phyloP scores from a whole-genome alignment of 768 basidiomycete species.

The Amanita brunnescens region DNA sequence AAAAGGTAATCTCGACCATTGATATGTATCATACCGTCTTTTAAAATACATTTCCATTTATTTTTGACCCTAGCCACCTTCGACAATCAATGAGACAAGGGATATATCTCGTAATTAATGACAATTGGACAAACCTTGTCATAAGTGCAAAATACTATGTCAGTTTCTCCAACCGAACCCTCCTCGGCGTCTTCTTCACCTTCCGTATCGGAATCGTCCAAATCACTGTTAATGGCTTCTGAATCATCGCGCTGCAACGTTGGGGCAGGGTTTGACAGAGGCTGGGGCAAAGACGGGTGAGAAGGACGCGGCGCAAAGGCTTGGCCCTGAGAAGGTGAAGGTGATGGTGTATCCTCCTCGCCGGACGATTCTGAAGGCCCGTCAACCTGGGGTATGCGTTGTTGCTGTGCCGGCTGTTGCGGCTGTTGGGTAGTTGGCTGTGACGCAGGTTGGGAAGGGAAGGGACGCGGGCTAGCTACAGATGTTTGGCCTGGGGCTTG shows the following conservation, averaged over 20 bases:
- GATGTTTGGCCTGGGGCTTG: slow-evolving; percentile 7
- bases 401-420: slow-evolving; percentile 7
- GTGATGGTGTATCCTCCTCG: slow-evolving; percentile 53
- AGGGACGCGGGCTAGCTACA: slow-evolving; percentile 9
- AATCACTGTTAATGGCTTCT: slow-evolving; percentile 92
- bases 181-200: slow-evolving; percentile 79
- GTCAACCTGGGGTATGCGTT: slow-evolving; percentile 69
- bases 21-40: slow-evolving; percentile 96
- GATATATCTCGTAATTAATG: background rate
- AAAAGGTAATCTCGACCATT: slow-evolving; percentile 98
- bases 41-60: slow-evolving; percentile 98
- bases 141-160: slow-evolving; percentile 97
- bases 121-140: slow-evolving; percentile 67
- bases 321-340: slow-evolving; percentile 44
- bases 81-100: slow-evolving; percentile 4
- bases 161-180: slow-evolving; percentile 63
- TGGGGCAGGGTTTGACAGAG: slow-evolving; percentile 24
- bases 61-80: slow-evolving; percentile 99
- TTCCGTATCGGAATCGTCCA: slow-evolving; percentile 92
- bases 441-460: slow-evolving; percentile 13
- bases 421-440: slow-evolving; percentile 10
- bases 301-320: slow-evolving; percentile 60
- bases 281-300: slow-evolving; percentile 74
- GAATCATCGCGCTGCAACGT: slow-evolving; percentile 35
- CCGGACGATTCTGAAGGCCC: slow-evolving; percentile 68